Evolutionary conservation across 495 filamentous ascomycete genomes (phyloP).

Genomic region (Tetracladium marchalianum): DNA sequence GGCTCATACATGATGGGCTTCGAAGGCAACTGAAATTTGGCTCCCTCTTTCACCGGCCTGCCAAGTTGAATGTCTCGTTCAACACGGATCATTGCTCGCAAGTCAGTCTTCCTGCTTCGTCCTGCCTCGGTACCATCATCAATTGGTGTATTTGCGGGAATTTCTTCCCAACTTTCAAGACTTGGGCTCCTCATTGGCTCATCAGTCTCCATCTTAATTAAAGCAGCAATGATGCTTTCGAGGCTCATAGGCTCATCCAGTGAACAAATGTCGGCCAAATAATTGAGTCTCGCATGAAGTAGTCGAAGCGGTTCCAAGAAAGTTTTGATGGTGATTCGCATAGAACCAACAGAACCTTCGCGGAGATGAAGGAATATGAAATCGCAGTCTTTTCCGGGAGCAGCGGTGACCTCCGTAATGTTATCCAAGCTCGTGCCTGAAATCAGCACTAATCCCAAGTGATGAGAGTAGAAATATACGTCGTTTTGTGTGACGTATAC

Average conservation of each 20-base stretch:
- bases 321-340: constrained; percentile 74
- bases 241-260: constrained; percentile 50
- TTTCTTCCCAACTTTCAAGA: constrained; percentile 89
- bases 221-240: constrained; percentile 52
- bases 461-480: constrained; percentile 92
- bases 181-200: constrained; percentile 57
- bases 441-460: constrained; percentile 83
- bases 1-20: constrained; percentile 78
- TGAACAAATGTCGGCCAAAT: constrained; percentile 66
- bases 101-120: constrained; percentile 37
- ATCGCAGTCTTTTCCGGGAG: constrained; percentile 83
- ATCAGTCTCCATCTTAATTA: constrained; percentile 43
- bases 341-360: constrained; percentile 42
- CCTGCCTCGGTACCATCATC: constrained; percentile 42
- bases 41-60: constrained; percentile 39
- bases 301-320: constrained; percentile 83
- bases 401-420: constrained; percentile 81
- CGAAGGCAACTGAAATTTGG: constrained; percentile 76
- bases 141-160: constrained; percentile 52
- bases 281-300: constrained; percentile 74
- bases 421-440: constrained; percentile 60
- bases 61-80: constrained; percentile 50
- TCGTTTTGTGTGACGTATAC: constrained; percentile 79
- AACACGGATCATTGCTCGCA: constrained; percentile 50
- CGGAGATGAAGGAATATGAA: constrained; percentile 84